Conservation (phyloP, 331 rosid species). For the Quercus lobata region DNA sequence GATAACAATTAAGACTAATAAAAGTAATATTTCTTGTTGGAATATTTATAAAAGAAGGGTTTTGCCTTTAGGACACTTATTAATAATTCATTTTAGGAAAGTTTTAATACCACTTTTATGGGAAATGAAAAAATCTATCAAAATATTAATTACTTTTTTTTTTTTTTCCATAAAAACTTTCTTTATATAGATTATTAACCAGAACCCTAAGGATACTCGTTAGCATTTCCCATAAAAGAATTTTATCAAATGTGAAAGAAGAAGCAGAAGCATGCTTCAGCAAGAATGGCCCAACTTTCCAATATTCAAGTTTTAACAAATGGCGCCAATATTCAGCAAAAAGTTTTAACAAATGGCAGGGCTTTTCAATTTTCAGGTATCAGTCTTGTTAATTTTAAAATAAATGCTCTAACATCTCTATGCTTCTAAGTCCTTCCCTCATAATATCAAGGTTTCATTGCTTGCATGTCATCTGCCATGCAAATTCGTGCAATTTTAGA, state of each 20-base stretch:
- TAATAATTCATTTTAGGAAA: too few relatives aligned
- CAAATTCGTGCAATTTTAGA: too few relatives aligned
- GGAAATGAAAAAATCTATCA: too few relatives aligned
- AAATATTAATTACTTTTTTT: too few relatives aligned
- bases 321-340: not conserved
- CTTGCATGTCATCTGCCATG: not conserved
- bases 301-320: not conserved
- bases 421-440: too few relatives aligned
- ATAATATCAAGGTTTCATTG: too few relatives aligned
- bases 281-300: not conserved
- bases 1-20: not conserved
- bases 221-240: not conserved
- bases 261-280: not conserved
- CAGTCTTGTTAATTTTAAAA: not conserved
- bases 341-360: not conserved
- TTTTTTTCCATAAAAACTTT: too few relatives aligned
- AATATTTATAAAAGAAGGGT: not conserved
- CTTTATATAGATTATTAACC: too few relatives aligned
- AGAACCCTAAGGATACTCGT: too few relatives aligned
- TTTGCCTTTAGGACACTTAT: too few relatives aligned
- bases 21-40: not conserved
- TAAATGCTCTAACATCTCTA: too few relatives aligned
- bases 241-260: not conserved
- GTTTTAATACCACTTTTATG: too few relatives aligned
- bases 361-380: not conserved